Conservation (phyloP, 805 yeast genomes). For the Metschnikowia kunwiensis region DNA sequence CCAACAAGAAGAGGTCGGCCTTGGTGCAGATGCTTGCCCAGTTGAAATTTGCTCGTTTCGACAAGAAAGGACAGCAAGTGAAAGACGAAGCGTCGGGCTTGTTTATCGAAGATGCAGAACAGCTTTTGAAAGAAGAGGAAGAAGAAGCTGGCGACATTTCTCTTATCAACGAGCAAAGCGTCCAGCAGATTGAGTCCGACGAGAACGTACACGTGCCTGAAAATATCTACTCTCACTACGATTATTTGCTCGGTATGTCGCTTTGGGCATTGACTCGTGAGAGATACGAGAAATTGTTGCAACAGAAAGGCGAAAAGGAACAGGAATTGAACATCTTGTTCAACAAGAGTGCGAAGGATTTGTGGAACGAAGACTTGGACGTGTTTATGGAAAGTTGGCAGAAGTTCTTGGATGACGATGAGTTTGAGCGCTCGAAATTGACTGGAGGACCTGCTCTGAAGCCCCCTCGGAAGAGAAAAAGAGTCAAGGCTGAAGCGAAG, state of each 20-base stretch:
- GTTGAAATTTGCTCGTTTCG: conserved; percentile 72
- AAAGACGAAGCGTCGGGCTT: conserved; percentile 35
- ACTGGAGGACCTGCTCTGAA: conserved; percentile 38
- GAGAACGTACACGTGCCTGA: conserved; percentile 42
- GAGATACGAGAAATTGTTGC: conserved; percentile 74
- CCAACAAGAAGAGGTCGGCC: conserved; percentile 67
- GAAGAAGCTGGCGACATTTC: conserved; percentile 34
- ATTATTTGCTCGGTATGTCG: conserved; percentile 87
- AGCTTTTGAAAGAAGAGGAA: conserved; percentile 38
- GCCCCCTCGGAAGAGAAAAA: conserved; percentile 38
- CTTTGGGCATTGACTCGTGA: conserved; percentile 92
- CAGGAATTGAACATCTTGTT: conserved; percentile 64
- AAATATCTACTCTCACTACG: conserved; percentile 65
- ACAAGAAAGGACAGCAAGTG: conserved; percentile 64
- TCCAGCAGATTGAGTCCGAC: conserved; percentile 31
- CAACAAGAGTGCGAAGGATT: conserved; percentile 72
- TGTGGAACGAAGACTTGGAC: conserved; percentile 85
- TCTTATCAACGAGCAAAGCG: conserved; percentile 21
- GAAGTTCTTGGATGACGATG: conserved; percentile 63
- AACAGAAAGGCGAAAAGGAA: conserved; percentile 71
- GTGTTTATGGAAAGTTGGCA: conserved; percentile 66
- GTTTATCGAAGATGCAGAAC: conserved; percentile 26
- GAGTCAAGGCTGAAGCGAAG: conserved; percentile 16
- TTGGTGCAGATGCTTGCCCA: conserved; percentile 62
- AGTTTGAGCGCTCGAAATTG: conserved; percentile 51